Evolutionary conservation across 208 protist genomes (phyloP).

Genomic region (Acanthamoeba rhysodes): DNA sequence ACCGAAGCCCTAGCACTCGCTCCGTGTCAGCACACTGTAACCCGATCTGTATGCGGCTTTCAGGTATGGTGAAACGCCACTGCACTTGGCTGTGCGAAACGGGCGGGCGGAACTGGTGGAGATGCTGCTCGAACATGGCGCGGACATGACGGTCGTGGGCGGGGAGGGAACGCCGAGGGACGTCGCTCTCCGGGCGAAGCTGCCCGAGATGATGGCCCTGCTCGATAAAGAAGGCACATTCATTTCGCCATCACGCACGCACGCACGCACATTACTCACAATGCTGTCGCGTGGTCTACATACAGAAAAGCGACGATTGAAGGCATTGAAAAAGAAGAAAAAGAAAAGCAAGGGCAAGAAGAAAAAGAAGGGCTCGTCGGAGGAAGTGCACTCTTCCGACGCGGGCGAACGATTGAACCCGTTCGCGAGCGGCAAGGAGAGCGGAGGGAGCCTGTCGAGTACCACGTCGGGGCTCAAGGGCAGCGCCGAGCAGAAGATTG

Average conservation of each 20-base stretch:
- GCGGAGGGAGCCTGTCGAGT: background rate
- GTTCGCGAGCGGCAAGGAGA: background rate
- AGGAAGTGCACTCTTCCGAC: background rate
- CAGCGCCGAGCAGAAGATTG: background rate
- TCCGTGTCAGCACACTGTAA: background rate
- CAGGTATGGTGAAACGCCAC: conserved; percentile 46
- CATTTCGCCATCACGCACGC: background rate
- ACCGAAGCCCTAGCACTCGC: no score
- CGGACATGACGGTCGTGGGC: conserved; percentile 26
- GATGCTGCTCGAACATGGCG: conserved; percentile 29
- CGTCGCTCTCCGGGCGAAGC: conserved; percentile 1
- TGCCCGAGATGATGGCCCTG: conserved; percentile 3
- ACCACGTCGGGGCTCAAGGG: background rate
- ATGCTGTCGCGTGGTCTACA: background rate
- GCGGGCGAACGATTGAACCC: background rate
- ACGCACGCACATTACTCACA: background rate
- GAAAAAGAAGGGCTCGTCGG: conserved; percentile 2
- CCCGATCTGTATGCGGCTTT: background rate
- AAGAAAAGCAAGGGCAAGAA: conserved; percentile 52
- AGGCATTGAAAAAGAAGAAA: conserved; percentile 47
- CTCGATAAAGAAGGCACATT: conserved; percentile 58
- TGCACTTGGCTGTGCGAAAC: conserved; percentile 49
- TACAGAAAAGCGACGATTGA: background rate
- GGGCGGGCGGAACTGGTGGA: conserved; percentile 19
- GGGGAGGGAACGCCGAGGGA: conserved; percentile 44